Percentiles rank a stretch among this genome's conserved stretches.
Evolutionary conservation across 176 grass and related monocot species (phyloP).

Genomic region (Metroxylon sagu): DNA sequence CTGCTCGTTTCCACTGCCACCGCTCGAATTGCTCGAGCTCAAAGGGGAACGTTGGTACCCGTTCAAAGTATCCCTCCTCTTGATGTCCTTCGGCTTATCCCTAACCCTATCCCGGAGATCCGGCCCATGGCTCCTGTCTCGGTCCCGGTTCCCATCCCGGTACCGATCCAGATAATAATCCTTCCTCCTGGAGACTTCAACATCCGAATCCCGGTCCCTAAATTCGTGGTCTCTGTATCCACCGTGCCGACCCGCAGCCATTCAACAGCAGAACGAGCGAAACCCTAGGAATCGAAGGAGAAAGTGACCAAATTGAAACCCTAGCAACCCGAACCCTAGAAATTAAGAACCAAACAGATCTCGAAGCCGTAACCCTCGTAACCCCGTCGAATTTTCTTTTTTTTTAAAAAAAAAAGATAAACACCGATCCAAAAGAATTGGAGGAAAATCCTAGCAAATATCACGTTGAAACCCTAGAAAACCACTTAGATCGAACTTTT

Average conservation of each 20-base stretch:
- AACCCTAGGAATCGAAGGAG: slow-evolving; percentile 7
- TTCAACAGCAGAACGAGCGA: neutral
- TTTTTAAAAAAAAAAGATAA: too few relatives aligned
- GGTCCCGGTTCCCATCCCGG: slow-evolving; percentile 2
- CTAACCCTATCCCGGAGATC: slow-evolving; percentile 7
- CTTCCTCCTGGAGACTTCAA: slow-evolving; percentile 32
- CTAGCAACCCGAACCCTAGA: too few relatives aligned
- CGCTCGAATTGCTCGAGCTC: neutral
- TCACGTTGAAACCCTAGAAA: too few relatives aligned
- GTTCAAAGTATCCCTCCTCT: slow-evolving; percentile 9
- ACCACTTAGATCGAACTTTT: too few relatives aligned
- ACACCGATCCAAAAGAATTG: too few relatives aligned
- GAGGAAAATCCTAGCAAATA: too few relatives aligned
- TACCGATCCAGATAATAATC: slow-evolving; percentile 11
- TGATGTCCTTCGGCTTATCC: neutral
- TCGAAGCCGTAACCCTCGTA: too few relatives aligned
- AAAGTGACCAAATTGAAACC: too few relatives aligned
- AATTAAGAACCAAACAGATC: too few relatives aligned
- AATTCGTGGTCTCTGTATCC: slow-evolving; percentile 20
- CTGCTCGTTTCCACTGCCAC: neutral
- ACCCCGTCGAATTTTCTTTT: too few relatives aligned
- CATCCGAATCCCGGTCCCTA: slow-evolving; percentile 29
- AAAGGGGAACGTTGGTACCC: slow-evolving; percentile 1
- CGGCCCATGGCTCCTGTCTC: slow-evolving; percentile 6
- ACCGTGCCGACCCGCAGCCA: slow-evolving; percentile 33